Conservation (phyloP, 176 grass and related monocot genomes). For the maize (Zea mays) region DNA sequence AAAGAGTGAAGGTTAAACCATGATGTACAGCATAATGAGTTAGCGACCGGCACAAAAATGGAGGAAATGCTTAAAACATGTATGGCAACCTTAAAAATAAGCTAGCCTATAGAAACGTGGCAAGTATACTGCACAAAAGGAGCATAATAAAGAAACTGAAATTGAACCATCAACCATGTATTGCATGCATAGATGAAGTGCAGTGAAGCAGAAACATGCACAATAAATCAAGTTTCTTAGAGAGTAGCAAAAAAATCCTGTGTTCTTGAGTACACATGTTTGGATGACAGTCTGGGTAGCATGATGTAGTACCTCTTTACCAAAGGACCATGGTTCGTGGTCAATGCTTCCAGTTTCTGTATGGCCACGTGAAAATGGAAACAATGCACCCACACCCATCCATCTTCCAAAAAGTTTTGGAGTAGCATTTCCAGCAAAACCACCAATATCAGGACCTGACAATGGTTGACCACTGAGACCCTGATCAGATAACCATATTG, state of each 20-base stretch:
- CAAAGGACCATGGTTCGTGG: conserved; percentile 92
- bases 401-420: conserved; percentile 90
- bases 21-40: not conserved
- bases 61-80: conserved; percentile 11
- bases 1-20: not conserved
- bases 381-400: conserved; percentile 86
- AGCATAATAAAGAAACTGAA: not conserved
- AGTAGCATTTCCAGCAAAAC: conserved; percentile 82
- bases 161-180: not conserved
- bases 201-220: conserved; percentile 9
- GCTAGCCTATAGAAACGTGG: conserved; percentile 3
- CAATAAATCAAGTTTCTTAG: conserved; percentile 3
- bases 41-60: not conserved
- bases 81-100: conserved; percentile 15
- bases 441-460: conserved; percentile 89
- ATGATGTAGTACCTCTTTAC: conserved; percentile 64
- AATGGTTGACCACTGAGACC: conserved; percentile 87
- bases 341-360: conserved; percentile 63
- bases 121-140: conserved; percentile 10
- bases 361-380: conserved; percentile 90
- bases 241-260: not conserved
- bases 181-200: not conserved
- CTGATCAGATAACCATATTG: conserved; percentile 33
- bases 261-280: not conserved
- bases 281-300: not conserved